Evolutionary conservation across 208 protist species (phyloP), one percentile per base, ranked within the genome.

Genomic region (Crithidia expoeki): DNA sequence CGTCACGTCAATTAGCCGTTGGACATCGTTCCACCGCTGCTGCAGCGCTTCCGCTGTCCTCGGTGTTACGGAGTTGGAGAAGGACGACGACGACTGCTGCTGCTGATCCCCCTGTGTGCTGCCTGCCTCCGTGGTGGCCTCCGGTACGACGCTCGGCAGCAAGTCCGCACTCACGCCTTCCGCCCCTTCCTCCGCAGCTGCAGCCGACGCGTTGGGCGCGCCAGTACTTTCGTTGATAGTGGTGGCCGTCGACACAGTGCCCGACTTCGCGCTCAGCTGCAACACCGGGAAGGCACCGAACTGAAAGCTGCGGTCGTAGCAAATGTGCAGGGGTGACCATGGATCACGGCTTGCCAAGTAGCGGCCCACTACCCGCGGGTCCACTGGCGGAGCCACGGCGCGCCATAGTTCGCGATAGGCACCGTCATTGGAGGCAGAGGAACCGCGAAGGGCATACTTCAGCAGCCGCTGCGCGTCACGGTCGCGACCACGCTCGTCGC

Each of bases 281-380:
- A 70, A 52, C 21, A 58, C 63, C 17, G 84, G 83, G 61, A 84
- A 94, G 16, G 82, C 61, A 27, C 72, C 79, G 59, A 94, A 92
- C 33, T 78, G 49, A 36, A 79, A 72, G 62, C 49, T 50, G 32
- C 64, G 69, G 57, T 93, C 90, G 66, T 85, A 86, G 63, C 85
- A 88, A 34, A 95, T 79, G 50, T 79, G 88, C 42, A 77, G 67
- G 21, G 65, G 55, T 19, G 75, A 84, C 88, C 90, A 96, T 53
- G 88, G 90, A 51, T 91, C 70, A 38, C 88, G 79, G 19, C 79
- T 80, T 5, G 82, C 80, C 38, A 96, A 50, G 74, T 96, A 96
- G 14, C 90, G 85, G 17, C 88, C 90, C 19, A 96, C 81, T 16
- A 94, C 85, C 11, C 90, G 79, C 28, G 79, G 80, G 58, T 96